Conservation (phyloP, 2,329 filamentous ascomycete species). For the Ramularia endophylla region DNA sequence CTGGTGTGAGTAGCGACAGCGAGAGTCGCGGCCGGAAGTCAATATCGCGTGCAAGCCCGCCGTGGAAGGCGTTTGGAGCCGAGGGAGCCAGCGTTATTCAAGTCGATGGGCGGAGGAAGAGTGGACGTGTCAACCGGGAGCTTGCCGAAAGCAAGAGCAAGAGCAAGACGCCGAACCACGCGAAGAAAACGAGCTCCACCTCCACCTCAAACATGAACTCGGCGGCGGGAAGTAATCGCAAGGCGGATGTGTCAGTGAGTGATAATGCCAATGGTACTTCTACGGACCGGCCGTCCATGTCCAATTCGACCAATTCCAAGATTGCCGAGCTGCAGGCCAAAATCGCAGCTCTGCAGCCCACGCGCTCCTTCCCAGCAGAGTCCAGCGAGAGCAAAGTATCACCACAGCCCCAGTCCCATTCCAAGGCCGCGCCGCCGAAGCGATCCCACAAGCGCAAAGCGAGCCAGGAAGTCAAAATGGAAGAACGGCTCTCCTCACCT, state of each 20-base stretch:
- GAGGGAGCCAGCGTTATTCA: conserved; percentile 85
- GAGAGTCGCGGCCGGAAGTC: conserved; percentile 19
- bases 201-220: conserved; percentile 12
- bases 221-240: conserved; percentile 17
- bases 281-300: conserved; percentile 6
- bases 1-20: conserved; percentile 18
- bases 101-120: conserved; percentile 55
- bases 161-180: conserved; percentile 26
- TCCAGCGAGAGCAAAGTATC: too few species aligned
- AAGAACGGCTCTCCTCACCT: conserved; percentile 15
- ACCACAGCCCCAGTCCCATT: conserved; percentile 6
- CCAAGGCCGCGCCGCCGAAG: conserved; percentile 3
- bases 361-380: conserved; percentile 19
- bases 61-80: conserved; percentile 82
- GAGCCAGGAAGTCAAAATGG: conserved; percentile 10
- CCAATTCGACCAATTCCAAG: conserved; percentile 11
- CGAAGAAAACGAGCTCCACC: too few species aligned
- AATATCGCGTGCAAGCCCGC: conserved; percentile 60
- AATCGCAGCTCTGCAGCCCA: conserved; percentile 27
- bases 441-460: conserved; percentile 18
- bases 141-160: conserved; percentile 17
- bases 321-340: conserved; percentile 27
- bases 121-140: conserved; percentile 49
- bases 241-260: too few species aligned
- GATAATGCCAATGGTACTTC: conserved; percentile 9